phyloP scores from a whole-genome alignment of 352 stramenopile genomes.

The Salisapilia sapeloensis region DNA sequence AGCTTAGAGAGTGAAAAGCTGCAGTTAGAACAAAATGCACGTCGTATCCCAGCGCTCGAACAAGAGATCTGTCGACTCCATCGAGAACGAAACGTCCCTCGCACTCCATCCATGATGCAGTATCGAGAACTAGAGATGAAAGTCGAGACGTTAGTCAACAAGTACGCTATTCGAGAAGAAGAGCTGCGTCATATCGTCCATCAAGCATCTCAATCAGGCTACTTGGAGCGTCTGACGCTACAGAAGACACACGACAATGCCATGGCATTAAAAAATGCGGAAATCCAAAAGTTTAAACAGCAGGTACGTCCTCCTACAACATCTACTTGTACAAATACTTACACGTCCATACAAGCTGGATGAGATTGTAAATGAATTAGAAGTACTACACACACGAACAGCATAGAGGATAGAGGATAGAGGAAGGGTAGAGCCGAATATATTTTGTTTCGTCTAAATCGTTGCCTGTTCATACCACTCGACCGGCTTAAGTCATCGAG shows the following conservation, averaged over 20 bases:
- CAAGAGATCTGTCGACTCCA: constrained; percentile 23
- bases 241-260: constrained; percentile 35
- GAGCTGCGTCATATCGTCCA: constrained; percentile 60
- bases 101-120: constrained; percentile 64
- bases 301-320: constrained; percentile 12
- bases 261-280: constrained; percentile 55
- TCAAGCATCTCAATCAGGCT: constrained; percentile 38
- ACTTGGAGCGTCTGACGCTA: constrained; percentile 38
- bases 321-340: constrained; percentile 1
- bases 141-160: constrained; percentile 58
- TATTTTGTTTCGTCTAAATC: too few species aligned
- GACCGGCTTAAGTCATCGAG: constrained; percentile 73
- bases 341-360: constrained; percentile 9
- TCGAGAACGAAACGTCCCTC: constrained; percentile 25
- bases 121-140: constrained; percentile 56
- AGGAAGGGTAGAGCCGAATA: background rate
- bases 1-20: constrained; percentile 12
- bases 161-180: constrained; percentile 50
- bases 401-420: constrained; percentile 2
- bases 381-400: constrained; percentile 7
- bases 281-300: constrained; percentile 58
- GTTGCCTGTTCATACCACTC: too few species aligned
- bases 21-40: constrained; percentile 10
- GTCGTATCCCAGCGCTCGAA: constrained; percentile 25
- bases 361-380: constrained; percentile 46